Base-by-base conservation (phyloP, 805 yeast genomes). In the Saccharomycopsis fermentans region DNA sequence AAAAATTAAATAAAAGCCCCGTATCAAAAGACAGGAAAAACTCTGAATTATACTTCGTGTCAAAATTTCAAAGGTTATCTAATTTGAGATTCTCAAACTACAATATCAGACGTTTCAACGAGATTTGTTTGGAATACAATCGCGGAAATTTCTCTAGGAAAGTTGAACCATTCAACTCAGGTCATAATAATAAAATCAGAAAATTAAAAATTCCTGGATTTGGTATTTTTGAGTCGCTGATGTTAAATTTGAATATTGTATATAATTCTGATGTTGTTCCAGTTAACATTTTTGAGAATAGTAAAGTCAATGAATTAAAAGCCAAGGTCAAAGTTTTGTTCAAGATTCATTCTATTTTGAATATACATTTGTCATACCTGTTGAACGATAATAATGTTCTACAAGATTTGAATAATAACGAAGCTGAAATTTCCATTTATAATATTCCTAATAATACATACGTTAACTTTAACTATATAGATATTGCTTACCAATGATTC, bases 21-120 rank as follows among this genome's bases (percentile, higher is more conserved):
- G 70, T 88, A 8, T 66, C 72, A 2, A 74, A 70, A 1, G 86
- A 83, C 54, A 73, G 90, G 17, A 63, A 59, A 5, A 86, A 84
- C 63, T 85, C 87, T 0, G 96, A 90, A 67, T 67, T 87, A 4
- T 88, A 79, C 66, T 82, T 86, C 60, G 71, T 86, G 32, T 74
- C 82, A 4, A 75, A 75, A 61, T 80, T 86, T 0, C 66, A 65
- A n/a, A 60, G 59, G 6, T 16, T 59, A 17, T 69, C 69, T 0
- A 59, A 65, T 11, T 59, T 27, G n/a, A 48, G n/a, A 6, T 60
- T 60, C 21, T 24, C 50, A 8, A 52, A 43, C 6, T 50, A 26
- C 43, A 58, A 55, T 26, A n/a, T n/a, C 17, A 26, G 39, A 65
- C 19, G 65, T 66, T 6, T 53, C 58, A 12, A 62, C 67, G 40